Conservation (phyloP, 176 grass and related monocot species). For the Metroxylon sagu region DNA sequence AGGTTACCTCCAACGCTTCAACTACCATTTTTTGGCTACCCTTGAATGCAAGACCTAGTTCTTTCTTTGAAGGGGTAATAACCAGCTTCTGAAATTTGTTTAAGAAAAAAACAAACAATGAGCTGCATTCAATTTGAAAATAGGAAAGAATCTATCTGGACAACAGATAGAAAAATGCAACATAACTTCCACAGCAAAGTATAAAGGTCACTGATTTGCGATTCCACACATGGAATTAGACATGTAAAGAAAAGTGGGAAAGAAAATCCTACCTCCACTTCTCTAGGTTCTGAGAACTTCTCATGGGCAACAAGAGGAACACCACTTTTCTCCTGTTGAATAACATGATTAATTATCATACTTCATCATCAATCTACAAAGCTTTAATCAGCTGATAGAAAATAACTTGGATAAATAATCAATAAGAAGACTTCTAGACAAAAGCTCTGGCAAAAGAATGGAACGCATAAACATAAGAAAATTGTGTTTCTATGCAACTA, state of each 20-base stretch:
- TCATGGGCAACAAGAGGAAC: constrained; percentile 64
- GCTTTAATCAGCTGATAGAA: too few species aligned
- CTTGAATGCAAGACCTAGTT: constrained; percentile 72
- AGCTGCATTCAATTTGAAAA: too few species aligned
- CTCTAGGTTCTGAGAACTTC: constrained; percentile 58
- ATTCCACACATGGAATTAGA: too few species aligned
- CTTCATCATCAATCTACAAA: too few species aligned
- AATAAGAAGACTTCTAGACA: too few species aligned
- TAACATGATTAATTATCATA: constrained; percentile 1
- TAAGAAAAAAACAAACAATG: too few species aligned
- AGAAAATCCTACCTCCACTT: constrained; percentile 56
- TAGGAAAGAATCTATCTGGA: background rate
- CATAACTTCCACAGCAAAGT: too few species aligned
- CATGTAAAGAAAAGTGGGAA: background rate
- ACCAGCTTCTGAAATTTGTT: constrained; percentile 57
- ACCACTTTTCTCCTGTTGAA: constrained; percentile 62
- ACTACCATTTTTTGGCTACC: constrained; percentile 71
- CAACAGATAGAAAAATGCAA: background rate
- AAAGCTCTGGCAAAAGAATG: too few species aligned
- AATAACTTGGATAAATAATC: too few species aligned
- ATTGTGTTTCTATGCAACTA: too few species aligned
- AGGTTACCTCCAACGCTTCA: constrained; percentile 61
- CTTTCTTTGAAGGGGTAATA: constrained; percentile 70
- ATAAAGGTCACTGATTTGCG: too few species aligned
- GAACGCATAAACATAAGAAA: too few species aligned